These are phyloP conservation scores for Aureobasidium sp. DNA, from an alignment of 2,329 filamentous ascomycete species.

Conservation along the genomic window DNA sequence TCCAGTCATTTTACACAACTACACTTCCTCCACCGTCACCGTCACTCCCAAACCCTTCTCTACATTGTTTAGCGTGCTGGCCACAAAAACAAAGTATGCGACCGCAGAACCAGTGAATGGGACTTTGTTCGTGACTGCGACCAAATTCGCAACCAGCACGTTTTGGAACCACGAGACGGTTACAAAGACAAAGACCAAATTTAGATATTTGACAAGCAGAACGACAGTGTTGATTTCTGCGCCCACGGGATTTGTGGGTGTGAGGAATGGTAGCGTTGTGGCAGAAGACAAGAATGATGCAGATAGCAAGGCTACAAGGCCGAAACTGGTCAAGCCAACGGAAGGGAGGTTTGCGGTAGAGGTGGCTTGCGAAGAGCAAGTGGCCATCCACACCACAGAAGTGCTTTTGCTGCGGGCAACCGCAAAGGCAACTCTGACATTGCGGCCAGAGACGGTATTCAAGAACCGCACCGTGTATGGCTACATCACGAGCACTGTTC, in stretches of 20 bases:
- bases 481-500: neutral
- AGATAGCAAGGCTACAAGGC: neutral
- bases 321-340: neutral
- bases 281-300: neutral
- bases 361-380: neutral
- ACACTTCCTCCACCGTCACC: neutral
- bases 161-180: neutral
- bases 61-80: neutral
- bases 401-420: neutral
- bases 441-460: neutral
- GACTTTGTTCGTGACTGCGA: neutral
- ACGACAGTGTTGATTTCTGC: neutral
- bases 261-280: neutral
- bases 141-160: neutral
- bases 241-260: neutral
- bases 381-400: neutral
- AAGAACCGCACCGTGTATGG: neutral
- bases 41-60: neutral
- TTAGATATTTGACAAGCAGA: neutral
- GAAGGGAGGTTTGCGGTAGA: neutral
- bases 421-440: neutral
- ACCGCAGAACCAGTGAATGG: neutral
- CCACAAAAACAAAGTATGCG: neutral
- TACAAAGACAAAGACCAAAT: neutral
- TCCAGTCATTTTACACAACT: slow-evolving; percentile 3